phyloP scores from a whole-genome alignment of 1,139 yeast genomes.

The Debaryomyces subglobosus region DNA sequence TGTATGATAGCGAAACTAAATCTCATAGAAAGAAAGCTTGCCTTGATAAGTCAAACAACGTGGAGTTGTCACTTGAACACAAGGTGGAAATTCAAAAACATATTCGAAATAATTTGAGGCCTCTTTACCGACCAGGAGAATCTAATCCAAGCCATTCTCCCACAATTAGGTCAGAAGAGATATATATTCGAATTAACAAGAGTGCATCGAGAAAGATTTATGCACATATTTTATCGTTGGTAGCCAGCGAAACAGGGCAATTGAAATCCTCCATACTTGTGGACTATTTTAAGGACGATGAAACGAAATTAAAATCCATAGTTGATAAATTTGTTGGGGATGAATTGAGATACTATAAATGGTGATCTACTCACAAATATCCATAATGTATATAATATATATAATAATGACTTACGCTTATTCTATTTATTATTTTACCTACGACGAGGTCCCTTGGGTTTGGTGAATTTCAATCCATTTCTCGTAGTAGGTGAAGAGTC shows the following conservation, averaged over 20 bases:
- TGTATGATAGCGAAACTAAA: constrained; percentile 15
- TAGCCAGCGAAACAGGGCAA: constrained; percentile 13
- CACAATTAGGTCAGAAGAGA: constrained; percentile 30
- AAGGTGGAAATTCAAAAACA: constrained; percentile 55
- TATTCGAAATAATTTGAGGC: constrained; percentile 54
- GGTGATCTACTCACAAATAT: not conserved
- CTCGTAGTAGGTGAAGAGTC: constrained; percentile 17
- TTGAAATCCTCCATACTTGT: constrained; percentile 16
- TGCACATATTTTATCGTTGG: constrained; percentile 25
- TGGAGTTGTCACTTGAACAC: constrained; percentile 41
- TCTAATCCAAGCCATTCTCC: not conserved
- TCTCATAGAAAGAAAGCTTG: constrained; percentile 1
- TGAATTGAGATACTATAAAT: constrained; percentile 16
- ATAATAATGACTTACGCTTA: constrained; percentile 2
- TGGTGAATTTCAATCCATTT: constrained; percentile 41
- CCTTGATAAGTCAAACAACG: not conserved
- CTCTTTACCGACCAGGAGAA: constrained; percentile 41
- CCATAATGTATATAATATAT: not conserved
- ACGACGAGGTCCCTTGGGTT: constrained; percentile 61
- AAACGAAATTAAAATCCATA: constrained; percentile 21
- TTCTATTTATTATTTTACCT: constrained; percentile 24
- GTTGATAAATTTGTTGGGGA: constrained; percentile 27
- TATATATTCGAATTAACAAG: constrained; percentile 41
- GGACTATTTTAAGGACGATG: constrained; percentile 21
- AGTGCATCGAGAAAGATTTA: constrained; percentile 49